Evolutionary conservation across 1,139 yeast species (phyloP).

Genomic region (Geotrichum australiense): DNA sequence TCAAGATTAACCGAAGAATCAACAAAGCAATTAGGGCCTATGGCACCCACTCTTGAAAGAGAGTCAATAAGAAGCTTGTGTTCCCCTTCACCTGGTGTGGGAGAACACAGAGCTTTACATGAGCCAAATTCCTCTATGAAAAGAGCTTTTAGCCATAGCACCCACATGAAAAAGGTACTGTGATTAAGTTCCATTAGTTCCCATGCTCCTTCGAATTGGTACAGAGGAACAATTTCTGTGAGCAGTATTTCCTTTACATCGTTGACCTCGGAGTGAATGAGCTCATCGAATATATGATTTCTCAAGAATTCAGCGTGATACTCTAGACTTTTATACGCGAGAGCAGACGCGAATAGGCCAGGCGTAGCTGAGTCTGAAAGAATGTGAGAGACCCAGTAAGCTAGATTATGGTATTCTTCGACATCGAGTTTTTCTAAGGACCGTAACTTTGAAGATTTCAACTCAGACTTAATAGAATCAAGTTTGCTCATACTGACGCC

Average conservation of each 20-base stretch:
- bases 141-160: constrained; percentile 3
- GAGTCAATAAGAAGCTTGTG: not conserved
- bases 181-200: constrained; percentile 13
- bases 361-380: not conserved
- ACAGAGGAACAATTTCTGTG: constrained; percentile 10
- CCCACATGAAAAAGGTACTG: constrained; percentile 11
- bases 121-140: constrained; percentile 9
- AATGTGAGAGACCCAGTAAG: no score
- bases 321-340: not conserved
- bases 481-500: no score
- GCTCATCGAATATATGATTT: constrained; percentile 15
- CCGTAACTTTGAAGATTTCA: no score
- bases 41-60: not conserved
- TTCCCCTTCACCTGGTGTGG: not conserved
- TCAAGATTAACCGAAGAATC: not conserved
- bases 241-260: constrained; percentile 5
- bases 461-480: no score
- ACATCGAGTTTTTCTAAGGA: no score
- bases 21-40: not conserved
- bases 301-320: constrained; percentile 9
- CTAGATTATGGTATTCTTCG: no score
- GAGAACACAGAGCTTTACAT: not conserved
- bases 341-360: not conserved
- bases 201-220: constrained; percentile 14
- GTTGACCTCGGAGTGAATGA: constrained; percentile 7